These are phyloP conservation scores for Pontederia crassipes DNA, from an alignment of 176 grass and related monocot species.

Conservation along the genomic window DNA sequence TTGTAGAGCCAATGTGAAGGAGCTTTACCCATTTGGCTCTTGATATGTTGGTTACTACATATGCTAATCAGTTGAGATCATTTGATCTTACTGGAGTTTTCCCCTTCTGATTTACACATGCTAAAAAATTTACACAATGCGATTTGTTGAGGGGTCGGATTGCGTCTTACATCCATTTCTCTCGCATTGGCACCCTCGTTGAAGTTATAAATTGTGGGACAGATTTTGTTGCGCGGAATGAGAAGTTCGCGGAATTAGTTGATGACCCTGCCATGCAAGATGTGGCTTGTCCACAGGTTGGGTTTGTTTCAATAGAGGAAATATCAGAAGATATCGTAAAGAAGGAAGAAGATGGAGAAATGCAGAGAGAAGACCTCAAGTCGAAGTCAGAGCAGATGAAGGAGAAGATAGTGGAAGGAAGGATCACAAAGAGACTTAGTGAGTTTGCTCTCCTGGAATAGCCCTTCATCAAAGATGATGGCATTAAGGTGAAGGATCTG, in stretches of 20 bases:
- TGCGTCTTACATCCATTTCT: constrained; percentile 83
- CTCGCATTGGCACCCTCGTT: constrained; percentile 77
- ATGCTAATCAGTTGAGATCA: too few species aligned
- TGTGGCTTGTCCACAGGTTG: constrained; percentile 80
- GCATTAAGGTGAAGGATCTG: constrained; percentile 74
- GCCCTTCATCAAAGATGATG: constrained; percentile 88
- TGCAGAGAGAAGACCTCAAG: constrained; percentile 86
- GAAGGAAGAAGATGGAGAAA: constrained; percentile 85
- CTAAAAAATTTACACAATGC: too few species aligned
- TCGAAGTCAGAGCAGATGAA: constrained; percentile 83
- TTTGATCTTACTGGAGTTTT: too few species aligned
- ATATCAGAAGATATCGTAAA: constrained; percentile 58
- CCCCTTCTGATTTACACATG: too few species aligned
- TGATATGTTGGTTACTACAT: too few species aligned
- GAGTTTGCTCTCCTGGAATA: constrained; percentile 89
- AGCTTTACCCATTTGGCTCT: not conserved
- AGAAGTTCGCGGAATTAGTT: constrained; percentile 89
- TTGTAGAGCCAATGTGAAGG: not conserved
- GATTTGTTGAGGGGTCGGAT: constrained; percentile 79
- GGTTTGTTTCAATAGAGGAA: constrained; percentile 75
- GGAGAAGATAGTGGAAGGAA: constrained; percentile 85
- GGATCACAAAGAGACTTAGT: constrained; percentile 83
- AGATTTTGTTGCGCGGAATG: constrained; percentile 82
- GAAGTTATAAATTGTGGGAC: constrained; percentile 96
- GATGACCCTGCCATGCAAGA: constrained; percentile 93